These are phyloP conservation scores for Fusarium tupiense DNA, from an alignment of 2,329 filamentous ascomycete genomes.

Conservation along the genomic window DNA sequence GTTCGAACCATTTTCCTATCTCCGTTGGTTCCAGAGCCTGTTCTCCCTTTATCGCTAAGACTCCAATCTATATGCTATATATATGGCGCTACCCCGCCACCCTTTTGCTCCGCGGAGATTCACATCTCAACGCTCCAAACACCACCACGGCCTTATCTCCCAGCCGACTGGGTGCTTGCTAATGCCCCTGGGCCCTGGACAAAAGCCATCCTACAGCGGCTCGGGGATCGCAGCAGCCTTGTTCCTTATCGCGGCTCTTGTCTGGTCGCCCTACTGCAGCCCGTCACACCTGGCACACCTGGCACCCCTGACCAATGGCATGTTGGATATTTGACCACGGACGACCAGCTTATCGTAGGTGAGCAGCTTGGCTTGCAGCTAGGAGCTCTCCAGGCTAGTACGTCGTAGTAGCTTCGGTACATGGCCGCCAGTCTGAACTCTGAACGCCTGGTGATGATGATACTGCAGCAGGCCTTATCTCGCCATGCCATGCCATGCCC, in stretches of 20 bases:
- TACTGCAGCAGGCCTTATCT: constrained; percentile 38
- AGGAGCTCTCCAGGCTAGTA: constrained; percentile 27
- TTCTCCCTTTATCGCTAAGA: constrained; percentile 20
- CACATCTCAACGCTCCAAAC: constrained; percentile 29
- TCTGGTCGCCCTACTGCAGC: constrained; percentile 26
- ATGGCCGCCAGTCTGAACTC: constrained; percentile 19
- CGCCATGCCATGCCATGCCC: constrained; percentile 28
- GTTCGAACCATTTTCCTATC: constrained; percentile 26
- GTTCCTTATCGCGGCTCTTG: constrained; percentile 28
- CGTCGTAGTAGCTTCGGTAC: constrained; percentile 23
- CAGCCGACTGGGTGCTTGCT: constrained; percentile 21
- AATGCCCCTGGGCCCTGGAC: constrained; percentile 2
- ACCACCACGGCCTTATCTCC: constrained; percentile 40
- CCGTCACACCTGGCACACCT: constrained; percentile 16
- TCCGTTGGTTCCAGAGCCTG: constrained; percentile 1
- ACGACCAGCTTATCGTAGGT: constrained; percentile 36
- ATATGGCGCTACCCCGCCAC: constrained; percentile 31
- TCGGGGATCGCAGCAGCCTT: constrained; percentile 28
- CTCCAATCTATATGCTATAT: constrained; percentile 29
- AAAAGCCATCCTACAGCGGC: constrained; percentile 9
- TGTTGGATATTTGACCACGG: constrained; percentile 31
- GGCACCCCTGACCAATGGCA: constrained; percentile 31
- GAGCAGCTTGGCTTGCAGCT: constrained; percentile 39
- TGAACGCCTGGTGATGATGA: constrained; percentile 15
- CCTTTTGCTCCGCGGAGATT: constrained; percentile 41